Base-by-base conservation (phyloP, 2,329 filamentous ascomycete genomes). In the Chaetothyriales sp. region DNA sequence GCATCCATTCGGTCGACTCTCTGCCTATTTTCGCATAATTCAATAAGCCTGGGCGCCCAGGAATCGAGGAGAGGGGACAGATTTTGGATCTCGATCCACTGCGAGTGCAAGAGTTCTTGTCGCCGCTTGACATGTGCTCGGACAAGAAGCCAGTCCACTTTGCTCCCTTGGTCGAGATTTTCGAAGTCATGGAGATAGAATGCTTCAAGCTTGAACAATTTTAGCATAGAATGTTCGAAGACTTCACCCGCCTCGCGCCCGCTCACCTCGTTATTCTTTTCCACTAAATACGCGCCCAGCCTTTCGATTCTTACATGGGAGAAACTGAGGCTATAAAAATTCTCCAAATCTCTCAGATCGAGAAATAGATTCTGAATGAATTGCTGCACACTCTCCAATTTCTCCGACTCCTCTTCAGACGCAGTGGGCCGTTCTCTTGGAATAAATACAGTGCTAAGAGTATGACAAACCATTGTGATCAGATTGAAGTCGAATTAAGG, bases 1-100 rank as follows among this genome's bases (percentile, higher is more conserved):
- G 70, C 68, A 4, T 72, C 64, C 18, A 77, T 63, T 2, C 69
- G 65, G 33, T 67, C 62, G 7, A 75, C 70, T 15, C 68, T 62
- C 56, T 76, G 70, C 10, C 75, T 71, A 5, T 66, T 66, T 57
- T 77, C 75, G 52, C 71, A 73, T n/a, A 78, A 64, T 4, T 63
- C 58, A 3, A 70, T 63, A 28, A 80, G 64, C 0, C 60, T 60
- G 1, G 60, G 45, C 0, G 70, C 68, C 56, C 77, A 77, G 0
- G 73, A 70, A 20, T 22, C 18, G 5, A 78, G 60, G 18, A 79
- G 60, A 1, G 59, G 61, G 7, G 65, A 57, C 18, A 70, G 67
- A 44, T 67, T 66, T 7, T 64, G 60, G 57, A 71, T 65, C 19
- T 66, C 64, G 19, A 59, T 59, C 8, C 53, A 59, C 18, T 74